Conservation (phyloP, 352 stramenopile genomes). For the Phytophthora colocasiae region DNA sequence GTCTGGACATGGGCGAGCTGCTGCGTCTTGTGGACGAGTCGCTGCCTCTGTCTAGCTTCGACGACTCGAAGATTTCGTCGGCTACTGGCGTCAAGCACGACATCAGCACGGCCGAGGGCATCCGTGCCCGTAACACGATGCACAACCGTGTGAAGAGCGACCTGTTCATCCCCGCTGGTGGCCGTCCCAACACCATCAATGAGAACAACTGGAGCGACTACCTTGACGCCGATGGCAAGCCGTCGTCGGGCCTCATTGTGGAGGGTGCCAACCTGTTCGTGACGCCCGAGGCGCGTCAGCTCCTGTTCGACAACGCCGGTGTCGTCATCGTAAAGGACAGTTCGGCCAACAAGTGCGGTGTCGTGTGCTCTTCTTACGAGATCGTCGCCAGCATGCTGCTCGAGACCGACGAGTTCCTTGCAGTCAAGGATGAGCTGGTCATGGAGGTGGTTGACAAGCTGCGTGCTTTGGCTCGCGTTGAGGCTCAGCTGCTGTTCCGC, state of each 20-base stretch:
- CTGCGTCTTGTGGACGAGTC: constrained; percentile 93
- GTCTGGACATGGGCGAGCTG: constrained; percentile 95
- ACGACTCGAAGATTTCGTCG: constrained; percentile 48
- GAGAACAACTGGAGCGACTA: constrained; percentile 89
- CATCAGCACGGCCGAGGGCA: constrained; percentile 71
- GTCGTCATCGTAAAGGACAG: constrained; percentile 98
- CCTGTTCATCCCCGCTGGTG: constrained; percentile 85
- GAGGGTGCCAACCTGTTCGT: constrained; percentile 89
- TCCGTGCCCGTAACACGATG: constrained; percentile 97
- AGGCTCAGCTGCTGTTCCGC: constrained; percentile 98
- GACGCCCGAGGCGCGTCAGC: constrained; percentile 84
- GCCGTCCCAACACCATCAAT: constrained; percentile 88
- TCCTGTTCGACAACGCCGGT: constrained; percentile 95
- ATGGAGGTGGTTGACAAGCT: constrained; percentile 96
- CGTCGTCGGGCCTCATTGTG: constrained; percentile 85
- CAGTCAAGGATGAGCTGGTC: constrained; percentile 95
- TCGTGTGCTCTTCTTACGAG: constrained; percentile 88
- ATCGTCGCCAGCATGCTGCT: constrained; percentile 96
- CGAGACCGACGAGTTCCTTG: constrained; percentile 96
- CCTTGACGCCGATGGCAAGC: constrained; percentile 70
- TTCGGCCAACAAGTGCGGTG: constrained; percentile 92
- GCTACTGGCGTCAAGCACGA: constrained; percentile 83
- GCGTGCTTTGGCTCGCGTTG: constrained; percentile 91
- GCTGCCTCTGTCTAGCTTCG: constrained; percentile 88
- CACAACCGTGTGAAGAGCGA: constrained; percentile 95